phyloP scores from a whole-genome alignment of 2,329 filamentous ascomycete species.

The Colletotrichum trifolii region DNA sequence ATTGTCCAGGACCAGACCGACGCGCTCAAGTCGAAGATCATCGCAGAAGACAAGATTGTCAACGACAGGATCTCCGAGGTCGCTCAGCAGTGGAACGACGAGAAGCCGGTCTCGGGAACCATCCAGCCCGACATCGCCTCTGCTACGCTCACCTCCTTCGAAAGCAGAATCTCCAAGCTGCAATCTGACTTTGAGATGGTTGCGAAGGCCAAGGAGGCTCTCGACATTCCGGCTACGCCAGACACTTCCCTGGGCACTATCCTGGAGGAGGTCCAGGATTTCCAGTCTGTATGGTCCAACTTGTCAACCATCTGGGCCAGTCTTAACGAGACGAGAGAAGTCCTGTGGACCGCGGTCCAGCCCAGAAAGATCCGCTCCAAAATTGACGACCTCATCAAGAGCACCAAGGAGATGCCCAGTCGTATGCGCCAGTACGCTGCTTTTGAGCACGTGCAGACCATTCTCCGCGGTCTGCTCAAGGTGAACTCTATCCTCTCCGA shows the following conservation, averaged over 20 bases:
- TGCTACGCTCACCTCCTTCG: slow-evolving; percentile 82
- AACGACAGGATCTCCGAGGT: slow-evolving; percentile 89
- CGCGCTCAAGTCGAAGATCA: slow-evolving; percentile 92
- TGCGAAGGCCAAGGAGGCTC: slow-evolving; percentile 93
- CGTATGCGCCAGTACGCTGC: slow-evolving; percentile 99
- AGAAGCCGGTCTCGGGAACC: slow-evolving; percentile 95
- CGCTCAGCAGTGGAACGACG: slow-evolving; percentile 89
- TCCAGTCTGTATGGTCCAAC: slow-evolving; percentile 98
- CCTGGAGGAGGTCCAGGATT: slow-evolving; percentile 96
- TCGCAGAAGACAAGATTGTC: slow-evolving; percentile 91
- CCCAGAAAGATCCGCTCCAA: slow-evolving; percentile 91
- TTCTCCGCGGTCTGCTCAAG: slow-evolving; percentile 88
- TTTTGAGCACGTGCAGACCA: slow-evolving; percentile 97
- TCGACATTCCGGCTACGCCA: slow-evolving; percentile 84
- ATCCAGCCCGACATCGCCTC: slow-evolving; percentile 92
- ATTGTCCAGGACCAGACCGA: slow-evolving; percentile 97
- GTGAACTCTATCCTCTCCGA: slow-evolving; percentile 90
- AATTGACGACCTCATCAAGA: slow-evolving; percentile 93
- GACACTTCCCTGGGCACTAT: slow-evolving; percentile 87
- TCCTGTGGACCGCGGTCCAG: slow-evolving; percentile 94
- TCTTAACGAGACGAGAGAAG: slow-evolving; percentile 91
- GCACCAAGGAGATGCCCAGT: slow-evolving; percentile 99
- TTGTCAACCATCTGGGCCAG: slow-evolving; percentile 97
- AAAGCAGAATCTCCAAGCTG: slow-evolving; percentile 84
- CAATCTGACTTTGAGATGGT: slow-evolving; percentile 94